Evolutionary conservation across 495 filamentous ascomycete genomes (phyloP).

Genomic region (Penicillium goetzii): DNA sequence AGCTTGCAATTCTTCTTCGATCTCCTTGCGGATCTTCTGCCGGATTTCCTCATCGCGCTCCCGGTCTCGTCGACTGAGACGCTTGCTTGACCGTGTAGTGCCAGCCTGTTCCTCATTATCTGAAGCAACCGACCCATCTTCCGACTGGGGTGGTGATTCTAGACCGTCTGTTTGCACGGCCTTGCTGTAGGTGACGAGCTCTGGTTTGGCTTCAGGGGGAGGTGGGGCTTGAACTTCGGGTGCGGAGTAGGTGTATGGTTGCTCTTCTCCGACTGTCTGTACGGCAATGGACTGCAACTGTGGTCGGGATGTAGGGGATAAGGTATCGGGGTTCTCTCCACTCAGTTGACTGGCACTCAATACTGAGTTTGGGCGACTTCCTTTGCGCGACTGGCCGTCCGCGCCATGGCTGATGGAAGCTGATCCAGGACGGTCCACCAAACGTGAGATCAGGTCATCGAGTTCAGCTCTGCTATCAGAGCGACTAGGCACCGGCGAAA

Average conservation of each 20-base stretch:
- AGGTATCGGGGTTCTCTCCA: slow-evolving; percentile 64
- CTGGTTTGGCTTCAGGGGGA: slow-evolving; percentile 71
- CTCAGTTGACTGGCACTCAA: slow-evolving; percentile 75
- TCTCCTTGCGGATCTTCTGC: slow-evolving; percentile 81
- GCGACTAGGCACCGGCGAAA: slow-evolving; percentile 69
- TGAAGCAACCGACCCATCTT: slow-evolving; percentile 64
- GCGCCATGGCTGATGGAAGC: slow-evolving; percentile 68
- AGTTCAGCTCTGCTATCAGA: slow-evolving; percentile 76
- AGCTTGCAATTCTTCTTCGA: slow-evolving; percentile 86
- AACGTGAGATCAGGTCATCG: slow-evolving; percentile 75
- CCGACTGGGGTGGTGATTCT: slow-evolving; percentile 32
- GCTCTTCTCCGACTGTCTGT: slow-evolving; percentile 70
- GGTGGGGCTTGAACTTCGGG: slow-evolving; percentile 72
- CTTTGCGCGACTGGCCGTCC: slow-evolving; percentile 66
- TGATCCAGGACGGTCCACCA: slow-evolving; percentile 78
- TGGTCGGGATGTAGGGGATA: slow-evolving; percentile 41
- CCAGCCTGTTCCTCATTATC: slow-evolving; percentile 65
- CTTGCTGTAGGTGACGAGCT: slow-evolving; percentile 93
- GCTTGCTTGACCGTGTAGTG: slow-evolving; percentile 56
- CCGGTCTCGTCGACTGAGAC: slow-evolving; percentile 72
- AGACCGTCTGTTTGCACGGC: slow-evolving; percentile 78
- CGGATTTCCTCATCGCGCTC: slow-evolving; percentile 88
- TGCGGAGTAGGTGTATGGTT: slow-evolving; percentile 69
- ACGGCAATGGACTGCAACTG: slow-evolving; percentile 56
- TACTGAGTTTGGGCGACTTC: slow-evolving; percentile 83